phyloP scores from a whole-genome alignment of 2,329 filamentous ascomycete species.

The Ceratocystis eucalypticola region DNA sequence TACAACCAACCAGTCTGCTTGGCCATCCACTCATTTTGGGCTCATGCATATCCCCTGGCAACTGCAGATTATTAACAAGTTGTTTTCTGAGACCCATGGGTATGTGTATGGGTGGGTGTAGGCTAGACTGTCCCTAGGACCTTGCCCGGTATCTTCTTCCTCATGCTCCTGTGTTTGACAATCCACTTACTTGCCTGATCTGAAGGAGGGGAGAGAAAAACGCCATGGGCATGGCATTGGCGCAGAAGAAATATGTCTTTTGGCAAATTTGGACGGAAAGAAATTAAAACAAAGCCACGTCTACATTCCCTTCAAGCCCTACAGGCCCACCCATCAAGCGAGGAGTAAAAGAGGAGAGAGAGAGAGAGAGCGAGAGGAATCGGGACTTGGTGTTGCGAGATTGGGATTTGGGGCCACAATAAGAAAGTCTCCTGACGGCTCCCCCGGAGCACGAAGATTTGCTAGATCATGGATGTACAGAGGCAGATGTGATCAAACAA shows the following conservation, averaged over 20 bases:
- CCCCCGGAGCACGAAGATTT: not conserved
- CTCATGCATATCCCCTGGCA: not conserved
- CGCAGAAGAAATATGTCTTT: not conserved
- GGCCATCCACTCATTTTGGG: no score
- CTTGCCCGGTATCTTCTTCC: not conserved
- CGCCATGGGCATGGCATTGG: not conserved
- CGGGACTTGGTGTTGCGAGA: constrained; percentile 3
- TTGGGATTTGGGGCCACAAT: not conserved
- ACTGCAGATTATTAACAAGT: not conserved
- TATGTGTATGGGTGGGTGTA: not conserved
- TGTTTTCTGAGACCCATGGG: not conserved
- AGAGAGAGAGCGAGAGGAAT: not conserved
- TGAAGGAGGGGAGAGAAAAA: not conserved
- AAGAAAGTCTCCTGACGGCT: not conserved
- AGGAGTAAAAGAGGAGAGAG: not conserved
- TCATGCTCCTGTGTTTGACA: not conserved
- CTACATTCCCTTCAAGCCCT: not conserved
- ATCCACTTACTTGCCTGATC: not conserved
- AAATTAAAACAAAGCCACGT: not conserved
- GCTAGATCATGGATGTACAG: not conserved
- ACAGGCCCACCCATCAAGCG: not conserved
- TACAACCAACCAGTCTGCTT: no score
- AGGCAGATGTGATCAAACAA: not conserved
- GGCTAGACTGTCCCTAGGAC: not conserved
- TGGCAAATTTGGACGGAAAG: not conserved